Evolutionary conservation across 140 eudicot genomes (phyloP), one percentile per base, ranked within the genome.

Genomic region (Oenanthe javanica): DNA sequence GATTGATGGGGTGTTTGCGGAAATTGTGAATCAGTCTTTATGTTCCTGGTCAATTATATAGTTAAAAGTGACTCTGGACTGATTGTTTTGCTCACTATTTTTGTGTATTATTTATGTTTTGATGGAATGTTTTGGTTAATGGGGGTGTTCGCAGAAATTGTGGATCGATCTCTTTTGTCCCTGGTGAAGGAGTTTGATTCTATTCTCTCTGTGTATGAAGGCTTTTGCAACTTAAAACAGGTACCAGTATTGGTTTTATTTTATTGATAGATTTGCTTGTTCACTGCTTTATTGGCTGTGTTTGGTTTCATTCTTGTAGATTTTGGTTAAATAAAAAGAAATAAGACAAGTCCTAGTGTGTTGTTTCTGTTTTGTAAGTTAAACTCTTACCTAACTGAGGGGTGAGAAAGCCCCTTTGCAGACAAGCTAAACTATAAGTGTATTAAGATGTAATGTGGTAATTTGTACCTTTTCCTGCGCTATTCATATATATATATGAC

Each of bases 201-300:
- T 27, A 83, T 94, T 81, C 93, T 94, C 54, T 92, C 89, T 43
- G 98, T 89, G 54, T 94, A 92, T 80, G 97, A 94, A 86, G 98
- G 98, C 38, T 92, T 94, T 80, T 94, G 98, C 81, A 94, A 94
- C 81, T 89, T 94, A 59, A 94, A 89, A 75, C 96, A 94, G 96
- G 98, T 94, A 46, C 36, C 15, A n/a, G 16, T 25, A n/a, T 23
- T 42, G 19, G 19, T 19, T 74, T 10, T 47, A 43, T 8, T 73
- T 9, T 14, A 43, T 31, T 0, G 2, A 14, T 13, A 38, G 51
- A 72, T 72, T 42, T 72, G 25, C 43, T 43, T 72, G 15, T 43
- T 43, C 10, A 14, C 47, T 38, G 49, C 11, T 40, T 19, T 40
- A 9, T 71, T 12, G 1, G 0, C 16, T 43, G 0, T 43, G 16